Base-by-base conservation (phyloP, 371 early-diverging fungal genomes). In the Zopfochytrium polystomum region DNA sequence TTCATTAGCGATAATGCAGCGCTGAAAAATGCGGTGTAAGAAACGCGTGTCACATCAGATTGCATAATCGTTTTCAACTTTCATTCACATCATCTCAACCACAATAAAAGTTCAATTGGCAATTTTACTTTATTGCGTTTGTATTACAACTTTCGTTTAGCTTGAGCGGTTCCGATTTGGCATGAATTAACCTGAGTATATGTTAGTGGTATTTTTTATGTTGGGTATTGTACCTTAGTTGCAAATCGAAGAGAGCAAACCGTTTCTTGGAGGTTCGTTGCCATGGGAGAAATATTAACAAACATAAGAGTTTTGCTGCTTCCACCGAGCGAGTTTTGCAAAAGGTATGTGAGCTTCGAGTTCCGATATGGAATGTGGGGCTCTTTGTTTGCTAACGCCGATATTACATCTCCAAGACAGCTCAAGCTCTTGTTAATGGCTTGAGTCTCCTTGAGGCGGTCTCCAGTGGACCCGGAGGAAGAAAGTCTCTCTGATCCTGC, bases 331-430 rank as follows among this genome's bases (percentile, higher is more conserved):
- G 85, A 84, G 57, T 80, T 75, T 70, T 90, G 87, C 35, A 96
- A 70, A 45, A 96, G 66, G 32, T 92, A 38, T 18, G 38, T 38
- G 7, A 38, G 18, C 63, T 93, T 93, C 34, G 91, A 90, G 71
- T 96, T 95, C 42, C 96, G 77, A 67, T 91, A 96, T 38, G 92
- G 90, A 60, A 93, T 86, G 65, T 91, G 91, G 4, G 85, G 78
- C 45, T 83, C 85, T 20, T 89, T 90, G 51, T 88, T 88, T 32
- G 88, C 92, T 18, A 96, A 81, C 11, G 94, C 90, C 55, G 87
- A 87, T 55, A 96, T 96, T 52, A 92, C 92, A 51, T 96, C 98
- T 29, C 96, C 94, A 0, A 99, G 82, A 0, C 93, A 92, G 76
- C 96, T 87, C 35, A 99, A 80, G 27, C 92, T 89, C 65, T 86